phyloP scores from a whole-genome alignment of 139 green algal species.

The Spirogloea muscicola region DNA sequence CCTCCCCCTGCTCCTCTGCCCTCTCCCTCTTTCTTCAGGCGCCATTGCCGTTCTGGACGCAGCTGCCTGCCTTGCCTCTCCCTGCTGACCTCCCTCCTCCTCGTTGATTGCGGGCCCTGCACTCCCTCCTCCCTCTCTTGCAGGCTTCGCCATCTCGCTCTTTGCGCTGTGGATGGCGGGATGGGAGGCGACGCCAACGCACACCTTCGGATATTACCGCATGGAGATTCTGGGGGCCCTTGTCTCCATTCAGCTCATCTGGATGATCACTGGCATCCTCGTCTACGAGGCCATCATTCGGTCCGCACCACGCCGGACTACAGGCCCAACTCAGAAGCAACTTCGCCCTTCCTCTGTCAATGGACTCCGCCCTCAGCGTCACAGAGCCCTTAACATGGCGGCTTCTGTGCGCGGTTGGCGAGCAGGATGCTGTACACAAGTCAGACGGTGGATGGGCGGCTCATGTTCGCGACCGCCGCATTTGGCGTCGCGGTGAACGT shows the following conservation, averaged over 20 bases:
- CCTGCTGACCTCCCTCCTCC: not conserved
- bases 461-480: constrained; percentile 82
- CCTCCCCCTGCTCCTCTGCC: too few relatives aligned
- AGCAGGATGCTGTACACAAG: constrained; percentile 34
- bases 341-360: too few relatives aligned
- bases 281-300: constrained; percentile 75
- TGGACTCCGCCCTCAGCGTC: too few relatives aligned
- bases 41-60: not conserved
- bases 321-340: too few relatives aligned
- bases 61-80: not conserved
- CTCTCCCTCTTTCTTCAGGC: constrained; percentile 2
- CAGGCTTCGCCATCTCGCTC: constrained; percentile 75
- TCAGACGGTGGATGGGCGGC: constrained; percentile 48
- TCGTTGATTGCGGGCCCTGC: too few relatives aligned
- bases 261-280: constrained; percentile 83
- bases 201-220: constrained; percentile 85
- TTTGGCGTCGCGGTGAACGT: constrained; percentile 78
- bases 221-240: constrained; percentile 89
- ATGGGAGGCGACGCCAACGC: constrained; percentile 48
- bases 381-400: too few relatives aligned
- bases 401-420: not conserved
- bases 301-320: constrained; percentile 23
- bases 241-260: constrained; percentile 77
- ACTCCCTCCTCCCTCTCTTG: not conserved
- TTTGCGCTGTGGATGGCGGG: constrained; percentile 62